phyloP scores from a whole-genome alignment of 2,329 filamentous ascomycete species.

The Pseudopyrenochaeta lycopersici region DNA sequence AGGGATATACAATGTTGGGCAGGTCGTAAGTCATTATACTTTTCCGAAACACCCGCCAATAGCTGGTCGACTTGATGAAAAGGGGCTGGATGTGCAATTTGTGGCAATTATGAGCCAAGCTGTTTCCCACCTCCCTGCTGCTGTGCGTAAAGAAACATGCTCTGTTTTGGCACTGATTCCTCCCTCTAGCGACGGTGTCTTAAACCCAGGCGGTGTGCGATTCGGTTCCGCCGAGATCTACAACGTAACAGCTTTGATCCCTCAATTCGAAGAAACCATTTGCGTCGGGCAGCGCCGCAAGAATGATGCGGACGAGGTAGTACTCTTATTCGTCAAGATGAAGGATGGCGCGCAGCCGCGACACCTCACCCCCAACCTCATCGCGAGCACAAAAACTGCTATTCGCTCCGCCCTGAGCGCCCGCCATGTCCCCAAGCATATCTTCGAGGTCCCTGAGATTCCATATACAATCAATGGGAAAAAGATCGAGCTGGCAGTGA shows the following conservation, averaged over 20 bases:
- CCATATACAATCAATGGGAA: slow-evolving; percentile 90
- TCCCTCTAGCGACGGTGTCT: slow-evolving; percentile 78
- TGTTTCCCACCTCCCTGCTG: too few relatives aligned
- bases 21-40: neutral
- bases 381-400: too few relatives aligned
- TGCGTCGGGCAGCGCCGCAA: neutral
- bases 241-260: slow-evolving; percentile 68
- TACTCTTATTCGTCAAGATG: neutral
- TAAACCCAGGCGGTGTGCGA: slow-evolving; percentile 86
- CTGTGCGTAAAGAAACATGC: too few relatives aligned
- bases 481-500: slow-evolving; percentile 68
- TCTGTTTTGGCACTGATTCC: too few relatives aligned
- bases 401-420: slow-evolving; percentile 70
- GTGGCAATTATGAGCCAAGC: too few relatives aligned
- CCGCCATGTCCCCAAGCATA: slow-evolving; percentile 81
- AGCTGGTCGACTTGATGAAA: too few relatives aligned
- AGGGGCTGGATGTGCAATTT: too few relatives aligned
- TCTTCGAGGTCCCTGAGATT: slow-evolving; percentile 82
- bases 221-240: slow-evolving; percentile 94
- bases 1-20: neutral
- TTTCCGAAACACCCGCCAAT: too few relatives aligned
- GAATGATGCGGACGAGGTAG: neutral
- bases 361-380: neutral
- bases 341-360: neutral
- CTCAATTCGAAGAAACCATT: slow-evolving; percentile 8